Evolutionary conservation across 495 filamentous ascomycete genomes (phyloP).

Genomic region (Tricharina praecox): DNA sequence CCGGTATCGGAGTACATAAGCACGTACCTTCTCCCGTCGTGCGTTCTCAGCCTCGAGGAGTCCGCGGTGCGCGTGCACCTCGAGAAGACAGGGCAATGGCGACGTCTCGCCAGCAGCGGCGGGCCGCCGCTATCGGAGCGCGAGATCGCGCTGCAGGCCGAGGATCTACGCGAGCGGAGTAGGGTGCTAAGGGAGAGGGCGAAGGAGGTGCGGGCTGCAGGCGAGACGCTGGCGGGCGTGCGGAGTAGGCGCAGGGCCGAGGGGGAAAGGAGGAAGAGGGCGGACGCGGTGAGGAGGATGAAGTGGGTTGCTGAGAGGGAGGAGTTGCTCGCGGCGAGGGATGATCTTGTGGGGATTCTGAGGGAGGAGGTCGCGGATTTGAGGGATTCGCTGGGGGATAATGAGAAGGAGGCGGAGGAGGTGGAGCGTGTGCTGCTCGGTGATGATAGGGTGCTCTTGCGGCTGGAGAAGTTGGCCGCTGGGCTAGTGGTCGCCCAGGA

Average conservation of each 20-base stretch:
- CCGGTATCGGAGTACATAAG: conserved; percentile 13
- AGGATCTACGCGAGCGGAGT: conserved; percentile 12
- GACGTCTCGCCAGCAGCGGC: conserved; percentile 8
- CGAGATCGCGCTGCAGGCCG: conserved; percentile 12
- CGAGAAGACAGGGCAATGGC: conserved; percentile 17
- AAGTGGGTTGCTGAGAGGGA: conserved; percentile 21
- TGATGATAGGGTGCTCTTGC: conserved; percentile 23
- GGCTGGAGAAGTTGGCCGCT: conserved; percentile 17
- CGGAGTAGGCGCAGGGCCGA: conserved; percentile 7
- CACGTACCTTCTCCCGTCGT: conserved; percentile 17
- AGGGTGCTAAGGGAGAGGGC: conserved; percentile 16
- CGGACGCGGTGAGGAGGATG: conserved; percentile 13
- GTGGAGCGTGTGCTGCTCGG: conserved; percentile 17
- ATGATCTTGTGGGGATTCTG: conserved; percentile 23
- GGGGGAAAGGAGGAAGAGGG: conserved; percentile 10
- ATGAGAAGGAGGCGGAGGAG: conserved; percentile 10
- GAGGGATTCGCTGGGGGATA: conserved; percentile 9
- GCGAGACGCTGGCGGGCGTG: conserved; percentile 9
- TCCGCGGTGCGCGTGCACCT: conserved; percentile 22
- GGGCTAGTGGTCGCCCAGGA: conserved; percentile 10
- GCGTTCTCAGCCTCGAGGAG: conserved; percentile 20
- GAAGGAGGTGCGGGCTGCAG: conserved; percentile 14
- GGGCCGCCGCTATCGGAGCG: conserved; percentile 15
- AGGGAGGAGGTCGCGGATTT: conserved; percentile 21
- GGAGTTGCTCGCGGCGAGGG: conserved; percentile 15